Base-by-base conservation (phyloP, 495 filamentous ascomycete genomes). In the Pseudevernia furfuracea region DNA sequence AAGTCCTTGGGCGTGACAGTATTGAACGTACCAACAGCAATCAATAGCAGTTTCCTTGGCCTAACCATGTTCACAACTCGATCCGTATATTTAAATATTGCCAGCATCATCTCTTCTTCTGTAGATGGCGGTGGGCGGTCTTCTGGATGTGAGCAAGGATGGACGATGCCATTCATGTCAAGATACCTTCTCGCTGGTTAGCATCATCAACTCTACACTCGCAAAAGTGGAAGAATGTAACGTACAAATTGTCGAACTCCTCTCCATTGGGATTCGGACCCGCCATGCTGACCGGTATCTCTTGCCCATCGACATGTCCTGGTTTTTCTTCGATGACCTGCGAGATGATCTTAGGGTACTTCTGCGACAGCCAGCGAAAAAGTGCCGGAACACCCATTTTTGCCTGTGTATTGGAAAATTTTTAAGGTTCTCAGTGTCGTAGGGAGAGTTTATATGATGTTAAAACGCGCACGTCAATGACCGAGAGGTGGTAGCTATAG, bases 101-200 rank as follows among this genome's bases (percentile, higher is more conserved):
- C 95, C 66, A 96, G 63, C 94, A 99, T 99, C 95, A 99, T 99
- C 76, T 97, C 94, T 74, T 94, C 90, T 79, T 99, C 94, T 49
- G 90, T 92, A 70, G 87, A 88, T 36, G 94, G 94, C 7, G 94
- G 83, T 5, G 94, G 91, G 65, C 82, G 87, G 68, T 97, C 93
- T 75, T 99, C 94, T 3, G 94, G 94, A 76, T 99, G 94, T 8
- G 92, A 96, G 78, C 94, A 99, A 3, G 95, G 95, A 83, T 99
- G 94, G 53, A 99, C 94, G 68, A 99, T 99, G 73, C 94, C 94
- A 78, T 99, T 99, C 94, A 99, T 97, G 72, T 99, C 94, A 60
- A 99, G 84, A 55, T 55, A 55, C 17, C 52, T 55, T 19, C 30
- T 9, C 17, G 3, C 30, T 10, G 8, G 1, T 55, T 34, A 55